These are phyloP conservation scores for Colletotrichum sp. DNA, from an alignment of 2,329 filamentous ascomycete genomes.

Conservation along the genomic window DNA sequence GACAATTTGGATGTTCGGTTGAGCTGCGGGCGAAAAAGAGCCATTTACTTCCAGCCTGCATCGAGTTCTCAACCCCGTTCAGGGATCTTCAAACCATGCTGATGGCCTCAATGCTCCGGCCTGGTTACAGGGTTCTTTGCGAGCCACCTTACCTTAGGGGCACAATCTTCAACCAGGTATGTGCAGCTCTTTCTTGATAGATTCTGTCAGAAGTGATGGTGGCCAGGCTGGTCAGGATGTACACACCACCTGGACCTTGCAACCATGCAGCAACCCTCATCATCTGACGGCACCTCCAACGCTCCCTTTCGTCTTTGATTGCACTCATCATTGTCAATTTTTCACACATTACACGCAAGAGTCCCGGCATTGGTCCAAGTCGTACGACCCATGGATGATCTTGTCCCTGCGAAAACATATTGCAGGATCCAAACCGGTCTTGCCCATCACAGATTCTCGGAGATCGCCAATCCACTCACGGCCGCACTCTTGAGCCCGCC, in stretches of 20 bases:
- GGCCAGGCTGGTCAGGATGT: constrained; percentile 8
- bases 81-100: neutral
- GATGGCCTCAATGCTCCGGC: neutral
- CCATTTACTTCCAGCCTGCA: neutral
- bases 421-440: constrained; percentile 5
- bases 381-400: constrained; percentile 11
- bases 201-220: constrained; percentile 14
- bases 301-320: neutral
- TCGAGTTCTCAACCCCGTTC: neutral
- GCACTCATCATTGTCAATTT: neutral
- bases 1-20: neutral
- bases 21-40: neutral
- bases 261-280: constrained; percentile 9
- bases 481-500: neutral
- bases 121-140: neutral
- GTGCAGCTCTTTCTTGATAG: neutral
- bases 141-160: constrained; percentile 2
- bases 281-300: constrained; percentile 11
- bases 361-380: constrained; percentile 4
- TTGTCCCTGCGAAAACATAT: constrained; percentile 5
- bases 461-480: constrained; percentile 10
- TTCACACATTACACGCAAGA: neutral
- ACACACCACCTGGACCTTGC: constrained; percentile 10
- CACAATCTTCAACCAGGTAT: constrained; percentile 19
- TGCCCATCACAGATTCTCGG: neutral